phyloP scores from a whole-genome alignment of 805 yeast genomes.

The Blastobotrys chiropterorum region DNA sequence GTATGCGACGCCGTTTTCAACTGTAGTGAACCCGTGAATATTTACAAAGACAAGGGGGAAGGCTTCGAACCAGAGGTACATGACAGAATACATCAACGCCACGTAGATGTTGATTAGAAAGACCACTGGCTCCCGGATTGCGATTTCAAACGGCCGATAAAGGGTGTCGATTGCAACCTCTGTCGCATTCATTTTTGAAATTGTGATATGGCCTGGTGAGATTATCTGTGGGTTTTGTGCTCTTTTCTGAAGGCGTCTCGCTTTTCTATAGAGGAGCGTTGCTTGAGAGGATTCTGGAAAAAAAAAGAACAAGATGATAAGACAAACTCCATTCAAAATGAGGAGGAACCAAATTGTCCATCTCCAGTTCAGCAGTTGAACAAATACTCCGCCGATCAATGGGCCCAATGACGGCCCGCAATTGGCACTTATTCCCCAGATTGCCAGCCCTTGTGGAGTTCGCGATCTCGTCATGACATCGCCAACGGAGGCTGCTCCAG shows the following conservation, averaged over 20 bases:
- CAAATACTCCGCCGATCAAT: conserved; percentile 45
- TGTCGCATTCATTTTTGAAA: background rate
- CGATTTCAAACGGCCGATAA: conserved; percentile 38
- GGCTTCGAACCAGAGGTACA: conserved; percentile 51
- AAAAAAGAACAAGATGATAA: conserved; percentile 33
- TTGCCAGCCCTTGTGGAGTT: conserved; percentile 43
- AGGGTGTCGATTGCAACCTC: conserved; percentile 14
- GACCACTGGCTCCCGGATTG: conserved; percentile 46
- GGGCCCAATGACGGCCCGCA: conserved; percentile 54
- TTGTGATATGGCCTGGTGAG: conserved; percentile 35
- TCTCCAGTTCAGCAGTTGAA: conserved; percentile 45
- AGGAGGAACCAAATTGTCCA: conserved; percentile 44
- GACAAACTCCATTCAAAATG: conserved; percentile 35
- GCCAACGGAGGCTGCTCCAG: conserved; percentile 62
- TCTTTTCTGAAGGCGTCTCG: conserved; percentile 39
- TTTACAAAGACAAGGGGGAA: conserved; percentile 47
- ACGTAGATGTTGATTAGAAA: conserved; percentile 43
- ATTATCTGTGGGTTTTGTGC: conserved; percentile 44
- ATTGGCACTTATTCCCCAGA: conserved; percentile 49
- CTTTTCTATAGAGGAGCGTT: conserved; percentile 45
- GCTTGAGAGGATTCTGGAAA: conserved; percentile 47
- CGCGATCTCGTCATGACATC: conserved; percentile 40
- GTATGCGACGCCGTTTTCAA: conserved; percentile 43
- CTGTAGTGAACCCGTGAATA: conserved; percentile 38
- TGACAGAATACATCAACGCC: conserved; percentile 43